Base-by-base conservation (phyloP, 1,284 basidiomycete species). In the Macrocybe sp. region DNA sequence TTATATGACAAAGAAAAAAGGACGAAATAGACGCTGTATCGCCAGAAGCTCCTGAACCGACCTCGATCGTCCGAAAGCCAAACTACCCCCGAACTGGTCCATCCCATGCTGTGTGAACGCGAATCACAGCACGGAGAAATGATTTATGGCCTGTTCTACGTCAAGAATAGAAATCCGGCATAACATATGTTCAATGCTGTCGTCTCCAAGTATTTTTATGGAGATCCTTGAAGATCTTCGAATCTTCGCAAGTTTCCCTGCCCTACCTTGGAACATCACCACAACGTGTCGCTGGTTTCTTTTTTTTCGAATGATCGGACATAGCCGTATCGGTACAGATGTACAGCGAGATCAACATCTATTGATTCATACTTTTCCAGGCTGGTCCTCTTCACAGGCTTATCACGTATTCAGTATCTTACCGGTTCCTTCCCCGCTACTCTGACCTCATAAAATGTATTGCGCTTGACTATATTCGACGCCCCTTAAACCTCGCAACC, bases 361-460 rank as follows among this genome's bases (percentile, higher is more conserved):
- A 61, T 63, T 65, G 65, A 67, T 68, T 62, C 64, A 58, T 60
- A 51, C 61, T 59, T 62, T 64, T 64, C 59, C 56, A 62, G 59
- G 55, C 59, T 62, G 60, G 52, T 58, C 51, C 59, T 59, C 57
- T 59, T 65, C 60, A 59, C 61, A 62, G 61, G 56, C 59, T 60
- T 62, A 64, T 68, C 69, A 68, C 68, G 66, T 66, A 71, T 64
- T 55, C 56, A 59, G 56, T 62, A 22, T 64, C 65, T 69, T 62
- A 59, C 61, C 59, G 58, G 58, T 34, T 45, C 54, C 58, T 64
- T 62, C 63, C 52, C 61, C 59, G 49, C 54, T 63, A 63, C 63
- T 66, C 66, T 60, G 60, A 59, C 63, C 60, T 63, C 63, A 64
- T 70, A 73, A 64, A 64, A 73, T 74, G 68, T 59, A 62, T 63